Evolutionary conservation across 768 basidiomycete species (phyloP), one percentile per base, ranked within the genome.

Genomic region (Pulveroboletus sp.): DNA sequence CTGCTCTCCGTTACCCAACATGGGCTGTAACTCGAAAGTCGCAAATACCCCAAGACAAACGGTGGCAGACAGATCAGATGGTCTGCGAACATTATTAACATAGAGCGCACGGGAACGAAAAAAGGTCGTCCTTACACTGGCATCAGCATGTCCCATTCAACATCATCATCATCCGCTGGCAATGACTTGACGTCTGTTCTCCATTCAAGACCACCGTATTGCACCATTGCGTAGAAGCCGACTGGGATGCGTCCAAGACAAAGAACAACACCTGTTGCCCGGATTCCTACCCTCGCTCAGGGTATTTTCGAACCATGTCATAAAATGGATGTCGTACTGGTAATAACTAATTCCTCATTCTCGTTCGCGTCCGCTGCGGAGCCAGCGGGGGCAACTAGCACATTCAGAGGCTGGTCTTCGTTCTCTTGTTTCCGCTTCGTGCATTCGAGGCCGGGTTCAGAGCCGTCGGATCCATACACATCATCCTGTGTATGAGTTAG

Each of bases 91-190:
- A 17, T 4, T 14, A 17, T 51, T n/a, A n/a, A n/a, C n/a, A n/a
- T n/a, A 43, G 36, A 5, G 4, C 7, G 8, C 20, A 12, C 11
- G 17, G 3, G 16, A 16, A 27, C 12, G 23, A 17, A 24, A 21
- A 5, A 19, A 12, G 13, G 17, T 5, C 1, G 11, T 11, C 24
- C 40, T 50, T 34, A 42, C 52, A 53, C n/a, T 11, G 31, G 40
- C 4, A 53, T 51, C 14, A 13, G 27, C 7, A 19, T 49, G 8
- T 1, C 11, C 52, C 52, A 53, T 39, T 51, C 49, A 12, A 51
- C 17, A 17, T 14, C 2, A 23, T 32, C 44, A 14, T 49, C 6
- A 14, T 32, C 19, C 35, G 43, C 21, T 7, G 20, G 37, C 5
- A 19, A 20, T 25, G 20, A 32, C 29, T 44, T 24, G 13, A 40